These are phyloP conservation scores for Dendrobium catenatum DNA, from an alignment of 106 monocot genomes.

Conservation along the genomic window DNA sequence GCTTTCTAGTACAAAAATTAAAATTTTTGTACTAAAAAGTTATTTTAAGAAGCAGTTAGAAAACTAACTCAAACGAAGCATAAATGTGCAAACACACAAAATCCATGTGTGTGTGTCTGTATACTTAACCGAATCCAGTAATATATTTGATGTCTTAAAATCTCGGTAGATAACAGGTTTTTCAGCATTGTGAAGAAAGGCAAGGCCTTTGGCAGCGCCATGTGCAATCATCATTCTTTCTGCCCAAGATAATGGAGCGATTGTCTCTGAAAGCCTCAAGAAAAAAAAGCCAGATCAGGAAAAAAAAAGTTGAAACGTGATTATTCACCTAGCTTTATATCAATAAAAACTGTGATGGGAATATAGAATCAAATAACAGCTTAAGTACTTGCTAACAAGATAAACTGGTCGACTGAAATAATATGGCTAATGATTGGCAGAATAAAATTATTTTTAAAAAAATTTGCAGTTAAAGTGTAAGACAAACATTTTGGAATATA, in stretches of 20 bases:
- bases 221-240: slow-evolving; percentile 82
- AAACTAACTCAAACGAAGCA: too few relatives aligned
- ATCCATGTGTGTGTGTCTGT: background rate
- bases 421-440: background rate
- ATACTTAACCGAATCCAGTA: slow-evolving; percentile 73
- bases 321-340: background rate
- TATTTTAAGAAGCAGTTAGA: too few relatives aligned
- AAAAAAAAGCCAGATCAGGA: background rate
- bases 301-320: background rate
- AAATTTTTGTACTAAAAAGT: too few relatives aligned
- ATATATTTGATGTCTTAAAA: slow-evolving; percentile 88
- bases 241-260: slow-evolving; percentile 62
- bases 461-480: background rate
- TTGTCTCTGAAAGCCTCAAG: slow-evolving; percentile 43
- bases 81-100: too few relatives aligned
- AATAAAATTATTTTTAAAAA: background rate
- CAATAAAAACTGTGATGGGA: background rate
- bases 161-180: slow-evolving; percentile 78
- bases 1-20: too few relatives aligned
- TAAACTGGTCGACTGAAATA: background rate
- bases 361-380: background rate
- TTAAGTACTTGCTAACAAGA: background rate
- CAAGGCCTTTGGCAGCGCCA: slow-evolving; percentile 75
- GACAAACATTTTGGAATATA: too few relatives aligned
- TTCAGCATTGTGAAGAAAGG: slow-evolving; percentile 82